Conservation (phyloP, 2,329 filamentous ascomycete species). For the Aspergillus oerlinghausenensis region DNA sequence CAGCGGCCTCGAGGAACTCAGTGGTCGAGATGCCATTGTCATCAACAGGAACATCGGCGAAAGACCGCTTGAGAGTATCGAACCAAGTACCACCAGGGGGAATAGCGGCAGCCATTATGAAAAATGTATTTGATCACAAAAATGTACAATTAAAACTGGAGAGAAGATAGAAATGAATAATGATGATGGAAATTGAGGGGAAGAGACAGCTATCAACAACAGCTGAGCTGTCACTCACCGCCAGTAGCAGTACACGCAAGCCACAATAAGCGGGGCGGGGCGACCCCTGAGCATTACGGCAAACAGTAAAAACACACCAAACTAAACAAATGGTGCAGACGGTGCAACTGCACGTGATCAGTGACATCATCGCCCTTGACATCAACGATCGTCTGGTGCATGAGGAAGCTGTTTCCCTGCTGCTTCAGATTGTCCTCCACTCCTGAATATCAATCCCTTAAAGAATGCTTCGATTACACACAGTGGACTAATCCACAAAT, state of each 20-base stretch:
- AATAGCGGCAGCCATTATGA: conserved; percentile 37
- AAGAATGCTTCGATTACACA: background rate
- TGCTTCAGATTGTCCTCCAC: background rate
- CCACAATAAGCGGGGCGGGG: conserved; percentile 18
- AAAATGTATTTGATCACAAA: conserved; percentile 1
- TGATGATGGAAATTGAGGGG: background rate
- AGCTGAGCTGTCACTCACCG: conserved; percentile 24
- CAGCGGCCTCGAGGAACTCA: conserved; percentile 86
- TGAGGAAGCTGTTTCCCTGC: background rate
- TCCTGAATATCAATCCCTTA: background rate
- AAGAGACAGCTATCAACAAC: conserved; percentile 12
- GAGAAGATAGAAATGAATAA: conserved; percentile 6
- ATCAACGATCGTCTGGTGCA: conserved; percentile 9
- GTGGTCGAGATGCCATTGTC: conserved; percentile 75
- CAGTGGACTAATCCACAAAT: background rate
- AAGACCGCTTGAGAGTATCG: conserved; percentile 77
- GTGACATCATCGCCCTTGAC: conserved; percentile 28
- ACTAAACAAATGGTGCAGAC: conserved; percentile 20
- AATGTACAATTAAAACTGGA: background rate
- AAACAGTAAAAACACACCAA: conserved; percentile 24
- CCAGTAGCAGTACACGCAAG: conserved; percentile 28
- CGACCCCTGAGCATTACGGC: conserved; percentile 3
- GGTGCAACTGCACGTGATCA: background rate
- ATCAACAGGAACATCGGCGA: conserved; percentile 75
- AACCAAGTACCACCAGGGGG: conserved; percentile 74